A percentile compares a stretch with the other conserved stretches of the same genome.
Evolutionary conservation across 2,329 filamentous ascomycete species (phyloP).

Genomic region (Nannizziopsis barbatae): DNA sequence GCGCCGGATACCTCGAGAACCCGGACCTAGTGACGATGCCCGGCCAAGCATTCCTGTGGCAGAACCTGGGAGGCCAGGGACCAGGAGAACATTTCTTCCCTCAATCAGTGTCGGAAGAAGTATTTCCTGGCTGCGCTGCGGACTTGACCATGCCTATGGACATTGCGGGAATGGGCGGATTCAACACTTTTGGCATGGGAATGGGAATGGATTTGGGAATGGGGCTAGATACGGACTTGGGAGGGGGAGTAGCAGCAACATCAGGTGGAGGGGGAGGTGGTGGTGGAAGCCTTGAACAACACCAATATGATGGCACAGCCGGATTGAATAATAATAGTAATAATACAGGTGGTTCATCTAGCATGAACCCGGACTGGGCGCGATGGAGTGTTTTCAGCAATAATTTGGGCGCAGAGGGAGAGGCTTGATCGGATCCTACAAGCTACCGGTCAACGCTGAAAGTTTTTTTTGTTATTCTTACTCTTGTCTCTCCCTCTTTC

Average conservation of each 20-base stretch:
- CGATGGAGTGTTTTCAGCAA: constrained; percentile 11
- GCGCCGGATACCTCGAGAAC: constrained; percentile 24
- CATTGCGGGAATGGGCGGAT: constrained; percentile 20
- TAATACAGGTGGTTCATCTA: neutral
- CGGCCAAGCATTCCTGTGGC: constrained; percentile 34
- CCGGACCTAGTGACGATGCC: constrained; percentile 34
- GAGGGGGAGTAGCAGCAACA: constrained; percentile 9
- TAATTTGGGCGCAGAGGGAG: constrained; percentile 8
- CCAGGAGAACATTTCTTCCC: constrained; percentile 11
- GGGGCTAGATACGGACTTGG: constrained; percentile 25
- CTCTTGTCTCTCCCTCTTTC: no score
- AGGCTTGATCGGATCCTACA: neutral
- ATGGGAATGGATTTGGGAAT: constrained; percentile 23
- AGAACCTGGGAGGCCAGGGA: constrained; percentile 22
- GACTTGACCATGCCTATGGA: constrained; percentile 20
- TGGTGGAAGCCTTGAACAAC: neutral
- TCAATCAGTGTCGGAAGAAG: constrained; percentile 19
- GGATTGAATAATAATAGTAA: neutral
- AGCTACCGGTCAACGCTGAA: neutral
- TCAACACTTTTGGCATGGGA: constrained; percentile 15
- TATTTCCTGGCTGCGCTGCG: constrained; percentile 17
- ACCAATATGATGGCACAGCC: neutral
- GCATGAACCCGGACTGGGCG: constrained; percentile 10
- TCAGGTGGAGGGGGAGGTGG: no score
- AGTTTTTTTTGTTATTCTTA: no score